A percentile compares a stretch with the other conserved stretches of the same genome.
phyloP scores from a whole-genome alignment of 208 protist genomes.

The Endotrypanum monterogeii region DNA sequence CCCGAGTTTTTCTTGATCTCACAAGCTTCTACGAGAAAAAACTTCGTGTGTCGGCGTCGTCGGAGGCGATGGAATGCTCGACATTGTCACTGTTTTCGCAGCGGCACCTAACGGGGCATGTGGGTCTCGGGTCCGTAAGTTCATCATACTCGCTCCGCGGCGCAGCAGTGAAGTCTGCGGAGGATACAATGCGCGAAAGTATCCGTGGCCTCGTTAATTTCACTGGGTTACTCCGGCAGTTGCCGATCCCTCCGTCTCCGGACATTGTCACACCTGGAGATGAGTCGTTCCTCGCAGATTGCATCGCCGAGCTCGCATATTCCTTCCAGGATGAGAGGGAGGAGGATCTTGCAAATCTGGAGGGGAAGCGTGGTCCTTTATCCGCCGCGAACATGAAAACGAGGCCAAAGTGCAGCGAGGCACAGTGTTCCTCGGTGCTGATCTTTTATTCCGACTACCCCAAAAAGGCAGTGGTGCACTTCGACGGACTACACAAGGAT shows the following conservation, averaged over 20 bases:
- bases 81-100: not conserved
- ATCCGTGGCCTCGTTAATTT: constrained; percentile 27
- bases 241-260: constrained; percentile 8
- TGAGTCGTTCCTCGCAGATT: constrained; percentile 40
- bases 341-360: constrained; percentile 17
- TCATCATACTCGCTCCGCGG: constrained; percentile 14
- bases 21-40: constrained; percentile 38
- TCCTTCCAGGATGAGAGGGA: constrained; percentile 29
- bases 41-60: constrained; percentile 2
- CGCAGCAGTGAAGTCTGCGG: constrained; percentile 24
- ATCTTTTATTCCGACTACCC: constrained; percentile 28
- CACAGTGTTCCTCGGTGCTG: constrained; percentile 19
- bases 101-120: not conserved
- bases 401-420: constrained; percentile 8
- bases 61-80: not conserved
- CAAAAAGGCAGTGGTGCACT: constrained; percentile 16
- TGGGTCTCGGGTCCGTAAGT: not conserved
- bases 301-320: constrained; percentile 44
- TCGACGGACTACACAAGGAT: constrained; percentile 18
- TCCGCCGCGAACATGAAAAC: constrained; percentile 5
- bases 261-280: constrained; percentile 28
- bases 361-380: constrained; percentile 1
- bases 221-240: constrained; percentile 11
- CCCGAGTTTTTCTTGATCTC: constrained; percentile 36
- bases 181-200: constrained; percentile 33